Evolutionary conservation across 1,139 yeast species (phyloP).

Genomic region (Kurtzmaniella quercitrusa): DNA sequence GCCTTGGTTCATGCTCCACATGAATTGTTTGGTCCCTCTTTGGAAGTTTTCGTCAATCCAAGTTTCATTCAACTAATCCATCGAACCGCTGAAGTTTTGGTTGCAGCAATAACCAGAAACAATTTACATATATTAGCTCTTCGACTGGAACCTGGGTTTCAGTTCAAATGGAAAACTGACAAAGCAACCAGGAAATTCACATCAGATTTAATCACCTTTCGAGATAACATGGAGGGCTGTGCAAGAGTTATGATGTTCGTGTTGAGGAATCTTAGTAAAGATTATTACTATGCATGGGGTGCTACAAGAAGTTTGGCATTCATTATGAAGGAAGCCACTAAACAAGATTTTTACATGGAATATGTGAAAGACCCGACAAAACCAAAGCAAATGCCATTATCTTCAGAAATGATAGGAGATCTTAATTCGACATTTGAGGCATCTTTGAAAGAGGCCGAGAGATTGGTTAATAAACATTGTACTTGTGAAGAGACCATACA

Average conservation of each 20-base stretch:
- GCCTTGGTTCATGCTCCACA: conserved; percentile 18
- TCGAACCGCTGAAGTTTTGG: conserved; percentile 18
- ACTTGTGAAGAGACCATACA: not conserved
- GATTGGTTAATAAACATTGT: conserved; percentile 4
- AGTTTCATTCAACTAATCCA: conserved; percentile 17
- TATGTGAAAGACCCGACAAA: conserved; percentile 5
- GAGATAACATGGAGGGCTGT: conserved; percentile 13
- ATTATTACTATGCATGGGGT: conserved; percentile 46
- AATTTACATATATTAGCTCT: conserved; percentile 4
- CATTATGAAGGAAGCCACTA: conserved; percentile 19
- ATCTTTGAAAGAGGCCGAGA: conserved; percentile 4
- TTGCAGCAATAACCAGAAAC: conserved; percentile 16
- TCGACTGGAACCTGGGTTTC: conserved; percentile 6
- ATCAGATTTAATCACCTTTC: conserved; percentile 10
- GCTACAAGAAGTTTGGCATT: conserved; percentile 33
- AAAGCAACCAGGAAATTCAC: conserved; percentile 1
- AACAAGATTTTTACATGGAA: conserved; percentile 21
- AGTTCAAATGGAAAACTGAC: conserved; percentile 2
- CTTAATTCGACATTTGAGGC: conserved; percentile 1
- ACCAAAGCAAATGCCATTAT: not conserved
- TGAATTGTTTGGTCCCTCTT: conserved; percentile 15
- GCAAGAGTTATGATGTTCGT: conserved; percentile 13
- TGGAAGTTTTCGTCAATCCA: conserved; percentile 19
- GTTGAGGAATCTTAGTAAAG: conserved; percentile 17
- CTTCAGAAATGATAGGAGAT: conserved; percentile 1